phyloP scores from a whole-genome alignment of 2,329 filamentous ascomycete species.

The Scedosporium minutisporum region DNA sequence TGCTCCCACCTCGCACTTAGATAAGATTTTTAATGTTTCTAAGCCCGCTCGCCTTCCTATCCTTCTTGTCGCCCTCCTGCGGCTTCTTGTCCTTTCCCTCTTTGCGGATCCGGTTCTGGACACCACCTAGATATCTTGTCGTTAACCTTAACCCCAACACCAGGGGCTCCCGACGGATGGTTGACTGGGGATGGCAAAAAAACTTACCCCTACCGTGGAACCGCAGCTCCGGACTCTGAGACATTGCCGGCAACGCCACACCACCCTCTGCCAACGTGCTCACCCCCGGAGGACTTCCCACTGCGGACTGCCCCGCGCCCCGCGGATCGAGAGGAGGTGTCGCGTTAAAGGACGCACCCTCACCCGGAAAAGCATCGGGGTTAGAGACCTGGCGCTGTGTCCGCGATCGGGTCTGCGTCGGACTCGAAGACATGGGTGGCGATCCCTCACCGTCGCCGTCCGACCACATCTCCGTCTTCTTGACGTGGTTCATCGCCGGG shows the following conservation, averaged over 20 bases:
- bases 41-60: slow-evolving; percentile 24
- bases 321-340: slow-evolving; percentile 21
- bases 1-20: not conserved
- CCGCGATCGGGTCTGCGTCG: slow-evolving; percentile 18
- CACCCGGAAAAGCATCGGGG: slow-evolving; percentile 30
- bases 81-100: slow-evolving; percentile 38
- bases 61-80: slow-evolving; percentile 29
- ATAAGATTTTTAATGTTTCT: slow-evolving; percentile 24
- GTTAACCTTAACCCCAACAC: not conserved
- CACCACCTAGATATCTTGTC: slow-evolving; percentile 25
- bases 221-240: slow-evolving; percentile 24
- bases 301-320: slow-evolving; percentile 10
- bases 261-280: not conserved
- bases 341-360: slow-evolving; percentile 11
- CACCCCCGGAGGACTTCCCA: not conserved
- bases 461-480: not conserved
- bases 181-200: not conserved
- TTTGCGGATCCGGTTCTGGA: slow-evolving; percentile 37
- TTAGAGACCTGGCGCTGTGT: slow-evolving; percentile 34
- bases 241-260: not conserved
- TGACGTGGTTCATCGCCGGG: not conserved
- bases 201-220: slow-evolving; percentile 37
- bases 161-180: not conserved
- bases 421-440: slow-evolving; percentile 21
- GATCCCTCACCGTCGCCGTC: slow-evolving; percentile 12